Base-by-base conservation (phyloP, 75 land plant genomes). In the Picea sitchensis region DNA sequence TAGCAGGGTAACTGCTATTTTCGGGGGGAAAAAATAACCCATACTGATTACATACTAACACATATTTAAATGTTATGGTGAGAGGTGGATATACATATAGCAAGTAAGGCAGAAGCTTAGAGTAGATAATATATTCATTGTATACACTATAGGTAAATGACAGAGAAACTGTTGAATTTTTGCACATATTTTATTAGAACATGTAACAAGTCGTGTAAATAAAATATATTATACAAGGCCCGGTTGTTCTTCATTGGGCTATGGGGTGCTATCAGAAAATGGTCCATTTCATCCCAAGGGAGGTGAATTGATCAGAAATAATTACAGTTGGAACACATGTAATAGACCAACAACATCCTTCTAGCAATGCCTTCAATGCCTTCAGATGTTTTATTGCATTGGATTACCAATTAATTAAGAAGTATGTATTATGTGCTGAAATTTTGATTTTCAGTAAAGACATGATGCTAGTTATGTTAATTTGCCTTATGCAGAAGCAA, bases 201-300 rank as follows among this genome's bases (percentile, higher is more conserved):
- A 36, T 36, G 2, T 36, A 36, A 2, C 4, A 41, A 4, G 44
- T 41, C 3, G 44, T 41, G 44, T 41, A 41, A 41, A 41, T 41
- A 41, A 41, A 41, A 41, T 41, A 41, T 69, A 61, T 58, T 73
- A 63, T 78, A 38, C 76, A 96, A 97, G 99, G 51, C 99, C 99
- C 83, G 99, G 99, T 12, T 96, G 97, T 83, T 96, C 99, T 60
- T 96, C 99, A 56, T 64, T 96, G 69, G 99, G 99, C 26, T 91
- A 88, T 74, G 99, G 99, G 21, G 97, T 93, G 23, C 86, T 96
- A 77, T 92, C 95, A 80, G 97, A 96, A 76, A 92, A 95, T 87
- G 99, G 97, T 3, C 99, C 99, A 4, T 96, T 96, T 80, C 89
- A 90, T 73, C 95, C 97, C 36, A 88, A 84, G 78, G 93, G 93